phyloP scores from a whole-genome alignment of 2,329 filamentous ascomycete genomes.

The Coniochaeta prunicola region DNA sequence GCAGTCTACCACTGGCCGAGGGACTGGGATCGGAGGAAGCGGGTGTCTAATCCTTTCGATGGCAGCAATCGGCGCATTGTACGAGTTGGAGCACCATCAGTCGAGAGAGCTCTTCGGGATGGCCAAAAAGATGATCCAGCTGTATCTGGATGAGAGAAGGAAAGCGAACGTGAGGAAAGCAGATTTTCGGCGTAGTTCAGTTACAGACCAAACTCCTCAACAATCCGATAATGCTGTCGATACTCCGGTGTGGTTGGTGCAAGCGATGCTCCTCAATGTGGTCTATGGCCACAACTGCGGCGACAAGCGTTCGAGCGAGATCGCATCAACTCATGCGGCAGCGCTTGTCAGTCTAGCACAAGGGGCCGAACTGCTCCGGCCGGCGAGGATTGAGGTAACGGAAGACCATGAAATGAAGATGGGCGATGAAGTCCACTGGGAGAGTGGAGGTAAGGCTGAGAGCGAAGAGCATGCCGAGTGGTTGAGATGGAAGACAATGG shows the following conservation, averaged over 20 bases:
- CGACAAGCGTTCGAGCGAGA: conserved; percentile 84
- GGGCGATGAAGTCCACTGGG: conserved; percentile 44
- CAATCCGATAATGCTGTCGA: conserved; percentile 56
- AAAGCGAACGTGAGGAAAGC: conserved; percentile 71
- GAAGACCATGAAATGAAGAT: conserved; percentile 50
- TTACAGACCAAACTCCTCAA: conserved; percentile 33
- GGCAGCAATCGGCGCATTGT: conserved; percentile 67
- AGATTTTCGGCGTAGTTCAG: conserved; percentile 44
- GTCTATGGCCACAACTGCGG: conserved; percentile 94
- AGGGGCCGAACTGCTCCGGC: conserved; percentile 65
- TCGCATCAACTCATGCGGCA: conserved; percentile 86
- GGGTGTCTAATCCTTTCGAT: conserved; percentile 83
- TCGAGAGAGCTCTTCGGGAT: conserved; percentile 86
- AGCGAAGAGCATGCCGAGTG: conserved; percentile 64
- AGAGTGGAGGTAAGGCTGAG: conserved; percentile 32
- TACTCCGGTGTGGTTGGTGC: conserved; percentile 89
- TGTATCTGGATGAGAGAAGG: conserved; percentile 85
- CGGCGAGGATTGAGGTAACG: conserved; percentile 34
- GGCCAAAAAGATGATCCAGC: conserved; percentile 90
- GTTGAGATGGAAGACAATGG: conserved; percentile 79
- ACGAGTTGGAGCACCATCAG: conserved; percentile 73
- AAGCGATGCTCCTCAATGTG: conserved; percentile 93
- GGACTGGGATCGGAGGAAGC: conserved; percentile 62
- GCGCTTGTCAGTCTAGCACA: conserved; percentile 86
- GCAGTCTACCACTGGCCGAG: conserved; percentile 51